phyloP scores from a whole-genome alignment of 73 alveolate genomes.

The Paraurostyla sp. region DNA sequence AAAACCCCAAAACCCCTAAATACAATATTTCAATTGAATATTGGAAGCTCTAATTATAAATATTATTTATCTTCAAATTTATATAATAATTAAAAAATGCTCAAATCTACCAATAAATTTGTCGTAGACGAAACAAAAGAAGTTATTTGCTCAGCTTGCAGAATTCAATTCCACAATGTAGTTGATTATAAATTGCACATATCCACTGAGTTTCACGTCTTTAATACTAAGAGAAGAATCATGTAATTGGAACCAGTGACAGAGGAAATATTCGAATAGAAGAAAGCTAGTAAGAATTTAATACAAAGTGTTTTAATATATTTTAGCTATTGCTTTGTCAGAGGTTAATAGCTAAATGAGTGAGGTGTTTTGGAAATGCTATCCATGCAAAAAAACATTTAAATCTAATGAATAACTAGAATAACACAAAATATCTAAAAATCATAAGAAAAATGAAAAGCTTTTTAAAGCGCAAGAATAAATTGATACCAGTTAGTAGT shows the following conservation, averaged over 20 bases:
- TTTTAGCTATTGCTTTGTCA: conserved; percentile 12
- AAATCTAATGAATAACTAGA: conserved; percentile 57
- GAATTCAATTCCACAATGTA: conserved; percentile 52
- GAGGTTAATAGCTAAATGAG: neutral
- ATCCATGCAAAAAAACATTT: conserved; percentile 58
- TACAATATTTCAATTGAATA: too few relatives aligned
- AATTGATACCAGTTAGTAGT: conserved; percentile 2
- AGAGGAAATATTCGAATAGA: conserved; percentile 67
- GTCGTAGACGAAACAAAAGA: neutral
- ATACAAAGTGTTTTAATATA: neutral
- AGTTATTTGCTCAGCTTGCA: conserved; percentile 78
- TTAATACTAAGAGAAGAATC: conserved; percentile 81
- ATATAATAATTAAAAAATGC: too few relatives aligned
- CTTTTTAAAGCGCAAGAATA: neutral
- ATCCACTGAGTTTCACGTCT: conserved; percentile 81
- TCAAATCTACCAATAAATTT: too few relatives aligned
- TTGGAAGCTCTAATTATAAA: too few relatives aligned
- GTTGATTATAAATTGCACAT: conserved; percentile 79
- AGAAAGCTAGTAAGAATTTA: conserved; percentile 54
- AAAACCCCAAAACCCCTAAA: too few relatives aligned
- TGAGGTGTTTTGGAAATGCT: conserved; percentile 51
- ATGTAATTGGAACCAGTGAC: conserved; percentile 80
- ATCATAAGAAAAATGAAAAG: conserved; percentile 60
- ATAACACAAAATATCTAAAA: conserved; percentile 62
- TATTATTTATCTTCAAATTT: too few relatives aligned